Conservation (phyloP, 2,329 filamentous ascomycete species). For the Aspergillus sclerotialis region DNA sequence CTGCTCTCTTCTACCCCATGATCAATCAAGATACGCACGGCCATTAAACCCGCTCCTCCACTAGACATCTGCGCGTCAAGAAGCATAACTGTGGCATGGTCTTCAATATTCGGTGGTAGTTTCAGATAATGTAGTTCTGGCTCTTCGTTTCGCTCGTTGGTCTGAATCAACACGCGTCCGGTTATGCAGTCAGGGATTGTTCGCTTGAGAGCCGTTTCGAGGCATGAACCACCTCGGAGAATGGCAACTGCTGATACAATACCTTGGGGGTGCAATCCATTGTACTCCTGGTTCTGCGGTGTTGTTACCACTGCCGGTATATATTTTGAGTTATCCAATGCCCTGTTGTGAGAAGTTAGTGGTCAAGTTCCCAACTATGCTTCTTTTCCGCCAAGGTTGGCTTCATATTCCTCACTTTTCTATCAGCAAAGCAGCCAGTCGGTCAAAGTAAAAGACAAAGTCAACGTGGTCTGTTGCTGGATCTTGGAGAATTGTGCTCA, state of each 20-base stretch:
- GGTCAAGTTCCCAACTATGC: neutral
- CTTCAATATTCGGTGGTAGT: constrained; percentile 64
- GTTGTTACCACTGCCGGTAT: constrained; percentile 59
- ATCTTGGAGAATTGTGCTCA: constrained; percentile 85
- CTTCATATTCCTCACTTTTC: constrained; percentile 50
- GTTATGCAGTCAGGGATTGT: constrained; percentile 90
- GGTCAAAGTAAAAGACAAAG: constrained; percentile 96
- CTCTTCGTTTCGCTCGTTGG: constrained; percentile 74
- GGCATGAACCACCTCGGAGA: constrained; percentile 77
- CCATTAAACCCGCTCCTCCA: constrained; percentile 82
- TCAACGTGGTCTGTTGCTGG: constrained; percentile 74
- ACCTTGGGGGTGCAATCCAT: constrained; percentile 63
- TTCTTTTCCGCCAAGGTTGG: no score
- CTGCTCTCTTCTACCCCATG: constrained; percentile 78
- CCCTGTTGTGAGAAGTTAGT: constrained; percentile 40
- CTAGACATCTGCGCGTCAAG: constrained; percentile 93
- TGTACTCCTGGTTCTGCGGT: constrained; percentile 61
- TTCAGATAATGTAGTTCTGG: constrained; percentile 88
- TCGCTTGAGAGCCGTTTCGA: constrained; percentile 80
- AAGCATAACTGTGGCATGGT: constrained; percentile 74
- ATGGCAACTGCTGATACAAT: constrained; percentile 81
- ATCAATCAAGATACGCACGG: constrained; percentile 89
- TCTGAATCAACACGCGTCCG: constrained; percentile 85
- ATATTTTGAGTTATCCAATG: constrained; percentile 71
- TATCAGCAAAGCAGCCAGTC: constrained; percentile 74